phyloP scores from a whole-genome alignment of 306 rosid species.

The Chamaecrista fasciculata region DNA sequence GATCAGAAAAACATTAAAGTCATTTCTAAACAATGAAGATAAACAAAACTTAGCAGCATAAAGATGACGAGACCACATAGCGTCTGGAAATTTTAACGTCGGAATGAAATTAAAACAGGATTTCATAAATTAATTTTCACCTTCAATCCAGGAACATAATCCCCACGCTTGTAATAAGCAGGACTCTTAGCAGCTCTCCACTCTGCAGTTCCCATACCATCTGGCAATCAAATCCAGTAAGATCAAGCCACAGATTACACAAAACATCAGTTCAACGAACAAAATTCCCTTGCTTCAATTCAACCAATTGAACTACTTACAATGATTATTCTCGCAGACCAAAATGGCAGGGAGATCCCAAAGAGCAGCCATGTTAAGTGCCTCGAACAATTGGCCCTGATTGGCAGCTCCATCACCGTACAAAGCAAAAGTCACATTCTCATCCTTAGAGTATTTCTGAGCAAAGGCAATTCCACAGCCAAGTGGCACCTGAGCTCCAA shows the following conservation, averaged over 20 bases:
- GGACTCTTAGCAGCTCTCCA: slow-evolving; percentile 94
- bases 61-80: neutral
- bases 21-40: neutral
- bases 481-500: slow-evolving; percentile 82
- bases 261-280: neutral
- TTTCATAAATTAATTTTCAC: slow-evolving; percentile 29
- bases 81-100: neutral
- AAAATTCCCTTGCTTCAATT: neutral
- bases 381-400: slow-evolving; percentile 89
- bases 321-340: slow-evolving; percentile 89
- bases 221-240: slow-evolving; percentile 33
- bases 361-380: slow-evolving; percentile 78
- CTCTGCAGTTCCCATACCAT: slow-evolving; percentile 94
- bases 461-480: slow-evolving; percentile 83
- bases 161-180: slow-evolving; percentile 86
- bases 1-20: neutral
- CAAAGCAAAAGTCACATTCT: slow-evolving; percentile 56
- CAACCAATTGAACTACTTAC: slow-evolving; percentile 41
- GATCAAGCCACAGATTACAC: neutral
- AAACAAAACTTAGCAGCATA: neutral
- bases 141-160: slow-evolving; percentile 87
- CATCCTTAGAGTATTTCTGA: slow-evolving; percentile 74
- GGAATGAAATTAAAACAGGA: neutral
- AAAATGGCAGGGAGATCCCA: slow-evolving; percentile 83
- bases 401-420: slow-evolving; percentile 94